These are phyloP conservation scores for Yarrowia sp. DNA, from an alignment of 805 yeast species.

Conservation along the genomic window DNA sequence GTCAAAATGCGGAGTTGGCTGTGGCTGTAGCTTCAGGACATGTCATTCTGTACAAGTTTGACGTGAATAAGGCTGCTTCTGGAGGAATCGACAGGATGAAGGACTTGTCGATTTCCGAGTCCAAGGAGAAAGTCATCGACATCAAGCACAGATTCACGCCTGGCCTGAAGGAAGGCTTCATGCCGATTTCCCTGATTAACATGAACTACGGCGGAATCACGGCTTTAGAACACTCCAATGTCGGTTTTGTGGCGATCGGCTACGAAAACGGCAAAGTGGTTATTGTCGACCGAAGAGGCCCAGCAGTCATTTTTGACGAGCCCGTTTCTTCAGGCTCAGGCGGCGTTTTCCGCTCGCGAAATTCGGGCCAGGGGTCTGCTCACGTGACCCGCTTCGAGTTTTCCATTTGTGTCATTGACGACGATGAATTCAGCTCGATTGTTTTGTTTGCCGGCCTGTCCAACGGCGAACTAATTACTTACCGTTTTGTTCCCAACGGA, in stretches of 20 bases:
- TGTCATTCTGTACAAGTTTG: conserved; percentile 71
- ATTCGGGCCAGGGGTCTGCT: not conserved
- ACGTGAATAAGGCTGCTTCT: conserved; percentile 45
- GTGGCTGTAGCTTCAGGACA: conserved; percentile 69
- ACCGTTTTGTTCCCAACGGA: conserved; percentile 60
- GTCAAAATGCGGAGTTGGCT: conserved; percentile 71
- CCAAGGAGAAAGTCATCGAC: conserved; percentile 38
- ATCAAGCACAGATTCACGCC: conserved; percentile 54
- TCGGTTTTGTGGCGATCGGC: conserved; percentile 83
- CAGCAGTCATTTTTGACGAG: conserved; percentile 54
- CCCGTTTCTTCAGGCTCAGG: not conserved
- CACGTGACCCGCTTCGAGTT: conserved; percentile 65
- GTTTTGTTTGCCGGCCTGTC: conserved; percentile 73
- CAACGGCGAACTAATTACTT: conserved; percentile 65
- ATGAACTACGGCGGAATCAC: conserved; percentile 53
- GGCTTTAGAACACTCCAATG: conserved; percentile 62
- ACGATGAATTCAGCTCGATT: conserved; percentile 70
- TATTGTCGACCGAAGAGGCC: conserved; percentile 73
- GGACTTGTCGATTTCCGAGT: conserved; percentile 2
- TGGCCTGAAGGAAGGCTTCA: conserved; percentile 55
- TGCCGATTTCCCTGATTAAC: conserved; percentile 53
- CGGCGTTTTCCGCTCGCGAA: conserved; percentile 18
- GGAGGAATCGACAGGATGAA: conserved; percentile 27
- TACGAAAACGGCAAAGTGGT: conserved; percentile 71
- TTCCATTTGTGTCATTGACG: conserved; percentile 64